Percentiles rank a stretch among this genome's conserved stretches.
These are phyloP conservation scores for Pilasporangium apinafurcum DNA, from an alignment of 352 stramenopile species.

Conservation along the genomic window DNA sequence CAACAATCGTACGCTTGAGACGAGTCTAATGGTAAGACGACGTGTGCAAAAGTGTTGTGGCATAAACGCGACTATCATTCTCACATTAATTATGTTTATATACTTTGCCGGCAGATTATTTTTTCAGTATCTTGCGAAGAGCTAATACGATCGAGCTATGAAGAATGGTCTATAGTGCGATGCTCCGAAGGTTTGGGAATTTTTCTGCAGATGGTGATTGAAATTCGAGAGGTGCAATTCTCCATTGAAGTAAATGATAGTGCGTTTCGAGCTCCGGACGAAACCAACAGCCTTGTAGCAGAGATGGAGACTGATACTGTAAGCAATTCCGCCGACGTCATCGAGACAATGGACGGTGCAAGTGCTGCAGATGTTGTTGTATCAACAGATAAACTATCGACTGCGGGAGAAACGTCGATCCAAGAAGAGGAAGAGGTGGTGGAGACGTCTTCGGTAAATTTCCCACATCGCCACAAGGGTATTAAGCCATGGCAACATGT, in stretches of 20 bases:
- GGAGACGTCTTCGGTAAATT: constrained; percentile 45
- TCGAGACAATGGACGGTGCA: no score
- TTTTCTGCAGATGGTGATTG: constrained; percentile 73
- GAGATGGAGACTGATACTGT: no score
- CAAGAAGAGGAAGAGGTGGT: constrained; percentile 26
- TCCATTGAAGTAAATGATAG: constrained; percentile 59
- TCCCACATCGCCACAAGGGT: constrained; percentile 60
- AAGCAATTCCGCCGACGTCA: no score
- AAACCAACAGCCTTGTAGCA: constrained; percentile 4
- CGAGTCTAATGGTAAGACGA: constrained; percentile 54
- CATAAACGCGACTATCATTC: neutral
- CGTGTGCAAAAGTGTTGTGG: neutral
- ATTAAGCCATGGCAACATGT: constrained; percentile 84
- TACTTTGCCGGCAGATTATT: constrained; percentile 39
- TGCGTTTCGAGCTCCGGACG: constrained; percentile 25
- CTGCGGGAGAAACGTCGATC: neutral
- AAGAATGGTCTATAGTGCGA: constrained; percentile 77
- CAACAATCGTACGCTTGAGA: constrained; percentile 76
- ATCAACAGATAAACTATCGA: neutral
- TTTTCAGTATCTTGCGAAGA: constrained; percentile 70
- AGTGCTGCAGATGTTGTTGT: neutral
- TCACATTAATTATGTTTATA: neutral
- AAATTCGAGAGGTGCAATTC: constrained; percentile 65
- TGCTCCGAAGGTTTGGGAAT: constrained; percentile 63
- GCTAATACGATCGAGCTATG: constrained; percentile 67